A percentile compares a stretch with the other conserved stretches of the same genome.
Evolutionary conservation across 805 yeast species (phyloP).

Genomic region (Hanseniaspora nectarophila): DNA sequence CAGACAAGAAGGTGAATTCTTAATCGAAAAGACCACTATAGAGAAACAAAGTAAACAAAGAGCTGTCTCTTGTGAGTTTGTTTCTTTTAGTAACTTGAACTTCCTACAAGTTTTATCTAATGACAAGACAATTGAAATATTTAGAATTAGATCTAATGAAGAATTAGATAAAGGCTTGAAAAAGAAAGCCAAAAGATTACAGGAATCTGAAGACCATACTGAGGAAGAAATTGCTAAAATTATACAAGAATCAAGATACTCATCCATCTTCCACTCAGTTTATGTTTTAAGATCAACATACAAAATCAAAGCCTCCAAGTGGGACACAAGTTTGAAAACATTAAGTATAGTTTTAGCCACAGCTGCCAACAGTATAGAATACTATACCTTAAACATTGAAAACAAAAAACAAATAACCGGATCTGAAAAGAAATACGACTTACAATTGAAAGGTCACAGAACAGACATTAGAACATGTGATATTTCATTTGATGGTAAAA

Average conservation of each 20-base stretch:
- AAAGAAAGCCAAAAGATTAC: slow-evolving; percentile 65
- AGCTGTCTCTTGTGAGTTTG: slow-evolving; percentile 49
- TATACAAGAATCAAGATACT: slow-evolving; percentile 37
- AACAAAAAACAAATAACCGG: slow-evolving; percentile 28
- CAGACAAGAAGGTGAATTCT: slow-evolving; percentile 38
- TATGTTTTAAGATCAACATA: slow-evolving; percentile 52
- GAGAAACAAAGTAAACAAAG: slow-evolving; percentile 69
- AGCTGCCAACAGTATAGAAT: slow-evolving; percentile 63
- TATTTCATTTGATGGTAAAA: slow-evolving; percentile 64
- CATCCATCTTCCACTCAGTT: slow-evolving; percentile 55
- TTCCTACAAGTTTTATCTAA: slow-evolving; percentile 63
- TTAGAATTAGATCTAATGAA: slow-evolving; percentile 59
- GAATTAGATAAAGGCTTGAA: slow-evolving; percentile 69
- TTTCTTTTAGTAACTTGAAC: slow-evolving; percentile 20
- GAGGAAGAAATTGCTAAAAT: slow-evolving; percentile 48
- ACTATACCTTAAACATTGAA: slow-evolving; percentile 50
- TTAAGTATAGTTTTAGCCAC: slow-evolving; percentile 55
- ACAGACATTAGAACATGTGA: slow-evolving; percentile 78
- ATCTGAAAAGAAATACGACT: slow-evolving; percentile 39
- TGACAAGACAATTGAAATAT: slow-evolving; percentile 70
- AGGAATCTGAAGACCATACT: slow-evolving; percentile 48
- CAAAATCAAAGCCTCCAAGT: slow-evolving; percentile 54
- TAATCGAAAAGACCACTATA: slow-evolving; percentile 51
- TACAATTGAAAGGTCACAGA: slow-evolving; percentile 79
- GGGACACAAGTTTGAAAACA: slow-evolving; percentile 44